These are phyloP conservation scores for Pythium guiyangense DNA, from an alignment of 352 stramenopile genomes.

Conservation along the genomic window DNA sequence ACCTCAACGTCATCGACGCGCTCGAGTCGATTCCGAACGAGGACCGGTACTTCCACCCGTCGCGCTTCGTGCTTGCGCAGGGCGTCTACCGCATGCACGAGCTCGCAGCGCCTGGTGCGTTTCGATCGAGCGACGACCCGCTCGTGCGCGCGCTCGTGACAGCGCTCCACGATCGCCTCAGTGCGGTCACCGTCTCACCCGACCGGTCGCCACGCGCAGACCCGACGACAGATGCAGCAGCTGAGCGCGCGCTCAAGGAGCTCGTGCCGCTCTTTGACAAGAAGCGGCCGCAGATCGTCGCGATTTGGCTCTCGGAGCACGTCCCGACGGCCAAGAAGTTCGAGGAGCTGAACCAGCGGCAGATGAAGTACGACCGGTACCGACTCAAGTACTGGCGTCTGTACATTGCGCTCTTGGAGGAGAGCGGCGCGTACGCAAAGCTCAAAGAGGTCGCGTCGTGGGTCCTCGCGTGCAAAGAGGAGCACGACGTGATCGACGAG, in stretches of 20 bases:
- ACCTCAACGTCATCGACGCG: conserved; percentile 65
- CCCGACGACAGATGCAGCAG: conserved; percentile 17
- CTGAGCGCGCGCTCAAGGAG: conserved; percentile 39
- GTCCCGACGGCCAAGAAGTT: conserved; percentile 69
- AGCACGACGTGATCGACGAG: conserved; percentile 75
- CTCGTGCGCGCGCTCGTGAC: conserved; percentile 14
- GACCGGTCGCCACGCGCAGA: too few relatives aligned
- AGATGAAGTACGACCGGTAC: conserved; percentile 76
- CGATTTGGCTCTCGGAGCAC: conserved; percentile 76
- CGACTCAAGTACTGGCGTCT: conserved; percentile 79
- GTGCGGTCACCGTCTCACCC: conserved; percentile 10
- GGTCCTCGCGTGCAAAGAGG: conserved; percentile 77
- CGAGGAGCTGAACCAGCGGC: conserved; percentile 75
- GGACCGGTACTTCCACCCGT: conserved; percentile 80
- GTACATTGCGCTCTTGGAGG: conserved; percentile 48
- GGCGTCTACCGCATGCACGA: conserved; percentile 47
- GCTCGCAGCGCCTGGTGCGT: conserved; percentile 17
- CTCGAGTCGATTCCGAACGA: conserved; percentile 72
- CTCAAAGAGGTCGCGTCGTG: conserved; percentile 69
- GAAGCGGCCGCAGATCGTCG: conserved; percentile 51
- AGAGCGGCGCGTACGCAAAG: conserved; percentile 44
- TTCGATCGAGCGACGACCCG: conserved; percentile 9
- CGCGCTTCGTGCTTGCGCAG: conserved; percentile 50
- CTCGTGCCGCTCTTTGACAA: conserved; percentile 66
- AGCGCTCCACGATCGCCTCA: conserved; percentile 20